Percentiles rank a stretch among this genome's conserved stretches.
phyloP scores from a whole-genome alignment of 2,329 filamentous ascomycete species.

The Arachnomyces sp. region DNA sequence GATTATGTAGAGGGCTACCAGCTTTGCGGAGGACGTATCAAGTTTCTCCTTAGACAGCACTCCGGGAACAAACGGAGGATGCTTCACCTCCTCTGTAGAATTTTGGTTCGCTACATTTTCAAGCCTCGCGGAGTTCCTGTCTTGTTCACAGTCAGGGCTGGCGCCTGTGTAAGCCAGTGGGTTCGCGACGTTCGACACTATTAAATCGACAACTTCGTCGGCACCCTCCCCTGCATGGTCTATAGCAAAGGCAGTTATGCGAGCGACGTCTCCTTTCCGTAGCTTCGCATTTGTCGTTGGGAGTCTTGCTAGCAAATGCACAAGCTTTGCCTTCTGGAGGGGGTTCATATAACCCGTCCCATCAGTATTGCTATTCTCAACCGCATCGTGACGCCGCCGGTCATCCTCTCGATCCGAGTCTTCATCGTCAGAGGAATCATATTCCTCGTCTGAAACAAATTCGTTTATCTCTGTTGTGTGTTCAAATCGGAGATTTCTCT shows the following conservation, averaged over 20 bases:
- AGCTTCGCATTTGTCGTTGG: constrained; percentile 68
- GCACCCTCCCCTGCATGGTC: constrained; percentile 76
- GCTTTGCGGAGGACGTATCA: constrained; percentile 64
- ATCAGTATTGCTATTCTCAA: constrained; percentile 35
- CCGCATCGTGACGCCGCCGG: constrained; percentile 36
- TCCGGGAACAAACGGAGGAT: constrained; percentile 9
- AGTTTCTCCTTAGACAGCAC: constrained; percentile 35
- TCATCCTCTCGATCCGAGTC: constrained; percentile 45
- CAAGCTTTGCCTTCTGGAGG: constrained; percentile 73
- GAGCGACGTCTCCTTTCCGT: constrained; percentile 76
- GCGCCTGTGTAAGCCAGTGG: constrained; percentile 68
- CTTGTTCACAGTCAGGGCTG: constrained; percentile 47
- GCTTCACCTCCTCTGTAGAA: constrained; percentile 27
- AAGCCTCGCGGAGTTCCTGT: constrained; percentile 20
- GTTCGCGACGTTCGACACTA: constrained; percentile 71
- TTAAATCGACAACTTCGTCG: constrained; percentile 84
- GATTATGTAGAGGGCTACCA: constrained; percentile 75
- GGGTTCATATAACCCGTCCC: constrained; percentile 68
- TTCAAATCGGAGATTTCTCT: constrained; percentile 68
- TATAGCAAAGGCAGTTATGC: constrained; percentile 81
- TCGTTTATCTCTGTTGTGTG: constrained; percentile 70
- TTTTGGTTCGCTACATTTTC: constrained; percentile 33
- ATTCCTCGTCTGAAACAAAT: constrained; percentile 75
- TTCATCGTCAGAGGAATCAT: constrained; percentile 81
- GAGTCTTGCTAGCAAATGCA: constrained; percentile 73